Conservation (phyloP, 257 asterid species). For the Nicotiana tabacum region DNA sequence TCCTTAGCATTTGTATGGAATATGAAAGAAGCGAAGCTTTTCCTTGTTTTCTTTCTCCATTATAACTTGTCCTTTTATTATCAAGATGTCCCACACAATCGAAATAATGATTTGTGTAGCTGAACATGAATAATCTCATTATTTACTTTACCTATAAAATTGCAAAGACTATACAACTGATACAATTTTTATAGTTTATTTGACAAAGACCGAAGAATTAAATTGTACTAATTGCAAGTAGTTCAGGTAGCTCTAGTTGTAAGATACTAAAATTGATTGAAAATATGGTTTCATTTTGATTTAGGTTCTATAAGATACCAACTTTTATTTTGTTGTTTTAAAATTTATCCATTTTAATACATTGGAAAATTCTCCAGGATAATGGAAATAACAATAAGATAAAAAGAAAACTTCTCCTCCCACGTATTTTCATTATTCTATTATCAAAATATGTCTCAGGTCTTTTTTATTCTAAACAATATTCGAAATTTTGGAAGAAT, state of each 20-base stretch:
- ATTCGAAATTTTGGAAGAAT: background rate
- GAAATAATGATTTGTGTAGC: background rate
- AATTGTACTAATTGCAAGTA: background rate
- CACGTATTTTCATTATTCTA: background rate
- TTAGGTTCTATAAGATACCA: background rate
- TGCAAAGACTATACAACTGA: slow-evolving; percentile 3
- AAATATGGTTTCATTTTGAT: background rate
- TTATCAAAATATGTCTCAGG: background rate
- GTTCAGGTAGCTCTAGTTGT: background rate
- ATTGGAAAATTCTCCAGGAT: background rate
- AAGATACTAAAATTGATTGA: background rate
- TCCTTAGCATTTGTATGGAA: background rate
- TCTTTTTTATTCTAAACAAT: too few species aligned
- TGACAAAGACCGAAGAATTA: background rate
- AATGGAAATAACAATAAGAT: background rate
- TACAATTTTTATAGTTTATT: background rate
- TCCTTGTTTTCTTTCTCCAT: background rate
- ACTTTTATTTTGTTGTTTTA: background rate
- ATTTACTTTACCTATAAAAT: background rate
- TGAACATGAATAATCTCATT: background rate
- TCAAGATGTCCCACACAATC: background rate
- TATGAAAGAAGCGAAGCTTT: background rate
- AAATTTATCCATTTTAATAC: background rate
- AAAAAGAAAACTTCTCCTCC: background rate
- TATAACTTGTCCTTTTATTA: background rate